Evolutionary conservation across 176 grass and related monocot species (phyloP).

Genomic region (Musa itinerans): DNA sequence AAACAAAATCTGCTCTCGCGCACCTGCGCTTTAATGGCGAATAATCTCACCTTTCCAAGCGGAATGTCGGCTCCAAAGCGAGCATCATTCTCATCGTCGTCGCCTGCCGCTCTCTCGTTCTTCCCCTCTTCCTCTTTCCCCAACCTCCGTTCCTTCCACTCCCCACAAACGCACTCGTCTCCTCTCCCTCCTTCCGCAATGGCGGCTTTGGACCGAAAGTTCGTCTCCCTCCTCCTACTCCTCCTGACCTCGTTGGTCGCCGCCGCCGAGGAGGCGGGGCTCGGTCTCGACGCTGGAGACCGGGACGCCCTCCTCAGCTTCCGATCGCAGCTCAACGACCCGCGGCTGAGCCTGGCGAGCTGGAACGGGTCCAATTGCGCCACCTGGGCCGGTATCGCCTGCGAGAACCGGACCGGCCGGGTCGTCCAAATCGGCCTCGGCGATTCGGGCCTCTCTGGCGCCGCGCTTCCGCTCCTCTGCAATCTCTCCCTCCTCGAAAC

Average conservation of each 20-base stretch:
- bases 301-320: constrained; percentile 5
- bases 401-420: constrained; percentile 18
- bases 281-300: constrained; percentile 6
- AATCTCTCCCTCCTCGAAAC: constrained; percentile 8
- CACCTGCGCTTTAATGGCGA: constrained; percentile 1
- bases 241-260: background rate
- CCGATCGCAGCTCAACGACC: background rate
- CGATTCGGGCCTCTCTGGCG: constrained; percentile 1
- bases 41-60: background rate
- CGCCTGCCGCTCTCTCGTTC: background rate
- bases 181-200: background rate
- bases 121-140: background rate
- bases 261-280: background rate
- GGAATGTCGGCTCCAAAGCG: background rate
- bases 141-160: background rate
- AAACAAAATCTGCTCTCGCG: background rate
- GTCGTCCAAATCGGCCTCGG: constrained; percentile 6
- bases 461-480: background rate
- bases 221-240: constrained; percentile 4
- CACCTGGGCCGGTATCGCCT: constrained; percentile 7
- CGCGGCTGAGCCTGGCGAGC: background rate
- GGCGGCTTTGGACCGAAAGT: background rate
- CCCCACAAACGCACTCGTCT: background rate
- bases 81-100: background rate
- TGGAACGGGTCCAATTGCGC: constrained; percentile 13